Base-by-base conservation (phyloP, 257 asterid genomes). In the Agastache rugosa region DNA sequence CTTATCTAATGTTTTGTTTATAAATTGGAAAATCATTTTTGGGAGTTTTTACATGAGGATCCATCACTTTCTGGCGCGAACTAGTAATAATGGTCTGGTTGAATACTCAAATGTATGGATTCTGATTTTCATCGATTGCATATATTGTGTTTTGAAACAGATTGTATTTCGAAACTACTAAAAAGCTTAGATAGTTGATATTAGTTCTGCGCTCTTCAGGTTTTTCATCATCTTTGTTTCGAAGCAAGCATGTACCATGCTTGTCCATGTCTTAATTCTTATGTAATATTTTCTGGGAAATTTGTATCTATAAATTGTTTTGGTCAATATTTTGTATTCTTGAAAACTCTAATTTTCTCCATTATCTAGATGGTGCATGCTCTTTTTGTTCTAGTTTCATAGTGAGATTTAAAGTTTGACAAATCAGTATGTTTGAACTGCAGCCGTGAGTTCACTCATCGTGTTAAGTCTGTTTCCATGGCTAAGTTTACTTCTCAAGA, bases 391-490 rank as follows among this genome's bases (percentile, higher is more conserved):
- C 42, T 31, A 25, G 63, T 45, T 25, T 64, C 51, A 29, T 55
- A 70, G 39, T 44, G 42, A 76, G 75, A 66, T 47, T 23, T 77
- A 51, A 35, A 63, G 53, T 74, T 42, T 77, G 65, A 51, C 45
- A 50, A 19, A 44, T 72, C 72, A 48, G 63, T 27, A 54, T 79
- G 59, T 66, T 69, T 81, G 37, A 80, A 23, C 78, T 82, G 80
- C 92, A 93, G 98, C 64, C 98, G 98, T 50, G 98, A 93, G 81
- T 93, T 93, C 75, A 93, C 97, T 68, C 98, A 93, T 79, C 97
- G 98, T 59, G 98, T 93, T 56, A 93, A 93, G 80, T 93, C 98
- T 27, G 98, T 93, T 51, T 93, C 98, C 65, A 91, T 93, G 98
- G 84, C 98, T 73, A 93, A 88, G 82, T 93, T 93, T 79, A 84